Conservation (phyloP, 2,329 filamentous ascomycete species). For the Periglandula ipomoeae region DNA sequence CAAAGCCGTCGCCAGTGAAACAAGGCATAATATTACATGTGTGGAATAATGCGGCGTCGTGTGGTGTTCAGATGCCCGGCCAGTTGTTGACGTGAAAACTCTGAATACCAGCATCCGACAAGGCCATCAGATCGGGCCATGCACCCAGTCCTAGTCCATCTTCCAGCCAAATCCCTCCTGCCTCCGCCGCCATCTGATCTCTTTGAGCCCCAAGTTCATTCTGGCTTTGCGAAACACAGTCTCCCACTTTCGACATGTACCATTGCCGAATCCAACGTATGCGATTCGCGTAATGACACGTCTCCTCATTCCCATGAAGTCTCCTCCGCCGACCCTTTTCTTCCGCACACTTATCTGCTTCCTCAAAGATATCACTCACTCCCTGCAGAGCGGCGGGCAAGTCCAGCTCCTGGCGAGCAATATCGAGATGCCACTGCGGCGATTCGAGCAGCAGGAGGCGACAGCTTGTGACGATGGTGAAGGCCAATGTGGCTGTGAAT, state of each 20-base stretch:
- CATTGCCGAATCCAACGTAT: conserved; percentile 33
- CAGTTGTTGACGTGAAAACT: background rate
- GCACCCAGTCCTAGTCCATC: conserved; percentile 20
- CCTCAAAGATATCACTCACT: conserved; percentile 10
- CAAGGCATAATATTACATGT: too few species aligned
- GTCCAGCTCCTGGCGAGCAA: conserved; percentile 25
- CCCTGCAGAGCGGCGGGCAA: conserved; percentile 18
- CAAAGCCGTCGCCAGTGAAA: too few species aligned
- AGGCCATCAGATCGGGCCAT: conserved; percentile 19
- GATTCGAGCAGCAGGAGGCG: conserved; percentile 26
- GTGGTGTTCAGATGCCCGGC: background rate
- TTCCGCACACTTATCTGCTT: background rate
- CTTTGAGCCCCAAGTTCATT: too few species aligned
- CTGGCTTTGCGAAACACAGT: too few species aligned
- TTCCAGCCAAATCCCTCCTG: conserved; percentile 11
- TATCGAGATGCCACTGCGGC: conserved; percentile 25
- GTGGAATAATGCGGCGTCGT: too few species aligned
- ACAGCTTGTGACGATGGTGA: conserved; percentile 24
- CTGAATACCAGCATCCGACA: conserved; percentile 8
- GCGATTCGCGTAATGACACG: too few species aligned
- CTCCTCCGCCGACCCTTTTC: conserved; percentile 10
- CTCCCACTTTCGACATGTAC: conserved; percentile 19
- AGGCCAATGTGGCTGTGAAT: conserved; percentile 21
- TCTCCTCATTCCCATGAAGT: too few species aligned
- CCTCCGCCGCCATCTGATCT: too few species aligned